These are phyloP conservation scores for Ramaria sp. DNA, from an alignment of 768 basidiomycete genomes.

Conservation along the genomic window DNA sequence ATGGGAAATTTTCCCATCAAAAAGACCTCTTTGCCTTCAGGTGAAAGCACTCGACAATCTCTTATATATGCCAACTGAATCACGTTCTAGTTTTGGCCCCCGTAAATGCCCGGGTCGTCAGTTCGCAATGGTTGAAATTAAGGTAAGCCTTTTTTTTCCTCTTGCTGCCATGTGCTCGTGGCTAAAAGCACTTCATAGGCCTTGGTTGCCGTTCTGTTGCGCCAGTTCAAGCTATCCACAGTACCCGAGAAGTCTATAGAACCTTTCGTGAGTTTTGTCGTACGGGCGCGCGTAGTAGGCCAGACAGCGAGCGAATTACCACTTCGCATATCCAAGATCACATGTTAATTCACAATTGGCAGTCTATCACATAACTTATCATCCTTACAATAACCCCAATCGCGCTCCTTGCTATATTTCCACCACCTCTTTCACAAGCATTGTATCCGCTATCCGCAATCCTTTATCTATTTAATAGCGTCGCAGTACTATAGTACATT, in stretches of 20 bases:
- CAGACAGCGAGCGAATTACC: constrained; percentile 46
- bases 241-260: constrained; percentile 35
- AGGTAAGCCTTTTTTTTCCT: constrained; percentile 25
- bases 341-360: no score
- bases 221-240: constrained; percentile 43
- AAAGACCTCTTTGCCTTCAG: constrained; percentile 48
- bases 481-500: not conserved
- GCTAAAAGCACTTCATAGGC: constrained; percentile 15
- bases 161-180: constrained; percentile 16
- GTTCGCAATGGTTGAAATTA: constrained; percentile 50
- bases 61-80: constrained; percentile 11
- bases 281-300: constrained; percentile 46
- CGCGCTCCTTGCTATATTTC: no score
- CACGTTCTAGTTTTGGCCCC: constrained; percentile 28
- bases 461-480: not conserved
- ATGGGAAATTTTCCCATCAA: constrained; percentile 17
- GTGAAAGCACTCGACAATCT: constrained; percentile 18
- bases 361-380: no score
- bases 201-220: constrained; percentile 40
- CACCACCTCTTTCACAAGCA: not conserved
- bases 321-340: constrained; percentile 7
- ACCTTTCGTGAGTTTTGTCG: constrained; percentile 54
- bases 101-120: constrained; percentile 49
- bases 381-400: no score
- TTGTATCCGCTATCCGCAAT: not conserved